These are phyloP conservation scores for Scleroderma bovista DNA, from an alignment of 768 basidiomycete genomes.

Conservation along the genomic window DNA sequence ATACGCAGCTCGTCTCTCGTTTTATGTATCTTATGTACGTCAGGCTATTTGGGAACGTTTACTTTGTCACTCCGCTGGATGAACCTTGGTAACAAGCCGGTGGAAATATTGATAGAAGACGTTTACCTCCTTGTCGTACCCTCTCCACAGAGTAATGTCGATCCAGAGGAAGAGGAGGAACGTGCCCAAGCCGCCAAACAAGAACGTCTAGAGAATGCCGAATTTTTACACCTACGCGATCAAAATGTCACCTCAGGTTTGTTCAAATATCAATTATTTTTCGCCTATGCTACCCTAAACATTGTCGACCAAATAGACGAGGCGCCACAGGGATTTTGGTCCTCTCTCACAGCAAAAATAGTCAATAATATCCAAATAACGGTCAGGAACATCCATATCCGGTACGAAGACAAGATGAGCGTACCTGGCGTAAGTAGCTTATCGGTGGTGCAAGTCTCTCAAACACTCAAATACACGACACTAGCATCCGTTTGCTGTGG, in stretches of 20 bases:
- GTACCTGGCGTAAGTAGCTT: slow-evolving; percentile 75
- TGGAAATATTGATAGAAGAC: slow-evolving; percentile 88
- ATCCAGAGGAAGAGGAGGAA: slow-evolving; percentile 80
- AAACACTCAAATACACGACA: slow-evolving; percentile 1
- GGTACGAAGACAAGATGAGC: slow-evolving; percentile 93
- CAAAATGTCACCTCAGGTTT: slow-evolving; percentile 48
- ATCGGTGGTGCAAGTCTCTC: neutral
- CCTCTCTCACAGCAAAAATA: slow-evolving; percentile 81
- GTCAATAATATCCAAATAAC: slow-evolving; percentile 96
- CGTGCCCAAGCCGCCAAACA: slow-evolving; percentile 81
- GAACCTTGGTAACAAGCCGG: slow-evolving; percentile 84
- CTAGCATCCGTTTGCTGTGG: slow-evolving; percentile 92
- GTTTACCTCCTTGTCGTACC: slow-evolving; percentile 92
- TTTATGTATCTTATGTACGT: neutral
- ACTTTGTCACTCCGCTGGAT: slow-evolving; percentile 86
- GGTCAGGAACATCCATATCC: slow-evolving; percentile 90
- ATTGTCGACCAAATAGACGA: slow-evolving; percentile 32
- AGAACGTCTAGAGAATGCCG: slow-evolving; percentile 85
- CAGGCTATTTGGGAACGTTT: slow-evolving; percentile 83
- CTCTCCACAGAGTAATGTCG: slow-evolving; percentile 56
- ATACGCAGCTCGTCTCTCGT: neutral
- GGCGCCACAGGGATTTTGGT: slow-evolving; percentile 70
- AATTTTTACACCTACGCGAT: slow-evolving; percentile 66
- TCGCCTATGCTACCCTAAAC: neutral
- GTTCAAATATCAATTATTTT: slow-evolving; percentile 1